Evolutionary conservation across 495 filamentous ascomycete genomes (phyloP), one percentile per base, ranked within the genome.

Genomic region (Entonaema liquescens): DNA sequence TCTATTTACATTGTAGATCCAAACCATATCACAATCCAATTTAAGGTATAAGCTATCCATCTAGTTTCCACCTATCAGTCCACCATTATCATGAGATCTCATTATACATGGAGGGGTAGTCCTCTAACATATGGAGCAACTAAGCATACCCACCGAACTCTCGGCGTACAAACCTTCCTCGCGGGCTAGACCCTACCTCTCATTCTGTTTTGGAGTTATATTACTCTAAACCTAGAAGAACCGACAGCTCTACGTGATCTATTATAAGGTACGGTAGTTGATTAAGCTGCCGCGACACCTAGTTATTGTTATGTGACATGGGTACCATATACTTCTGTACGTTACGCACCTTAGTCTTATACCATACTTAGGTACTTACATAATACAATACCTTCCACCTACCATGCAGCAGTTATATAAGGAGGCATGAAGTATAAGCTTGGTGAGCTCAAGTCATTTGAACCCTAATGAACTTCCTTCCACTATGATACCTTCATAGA

Each of bases 241-340:
- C 50, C 56, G 47, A 60, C 29, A 33, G 33, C n/a, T 23, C 19
- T 53, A 59, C 28, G 35, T 4, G 36, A 28, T 21, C 33, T 33
- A 54, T n/a, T 12, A 15, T 40, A 59, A 59, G 42, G 54, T 62
- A 44, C 6, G 44, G 12, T 4, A 2, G 29, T 23, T 15, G 21
- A 50, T 62, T 63, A 53, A 58, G 66, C 63, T 62, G n/a, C 21
- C n/a, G 25, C 12, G 26, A 42, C 13, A 17, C n/a, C n/a, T n/a
- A n/a, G n/a, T n/a, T n/a, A n/a, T n/a, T n/a, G 36, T 19, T 42
- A 17, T 33, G 31, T 31, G 29, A 7, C 3, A 31, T 31, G 29
- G 31, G 31, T 33, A 7, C 9, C n/a, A n/a, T n/a, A n/a, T n/a
- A n/a, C n/a, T n/a, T n/a, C n/a, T n/a, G n/a, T n/a, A n/a, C n/a